Evolutionary conservation across 2,329 filamentous ascomycete genomes (phyloP), one percentile per base, ranked within the genome.

Genomic region (Talaromyces funiculosus): DNA sequence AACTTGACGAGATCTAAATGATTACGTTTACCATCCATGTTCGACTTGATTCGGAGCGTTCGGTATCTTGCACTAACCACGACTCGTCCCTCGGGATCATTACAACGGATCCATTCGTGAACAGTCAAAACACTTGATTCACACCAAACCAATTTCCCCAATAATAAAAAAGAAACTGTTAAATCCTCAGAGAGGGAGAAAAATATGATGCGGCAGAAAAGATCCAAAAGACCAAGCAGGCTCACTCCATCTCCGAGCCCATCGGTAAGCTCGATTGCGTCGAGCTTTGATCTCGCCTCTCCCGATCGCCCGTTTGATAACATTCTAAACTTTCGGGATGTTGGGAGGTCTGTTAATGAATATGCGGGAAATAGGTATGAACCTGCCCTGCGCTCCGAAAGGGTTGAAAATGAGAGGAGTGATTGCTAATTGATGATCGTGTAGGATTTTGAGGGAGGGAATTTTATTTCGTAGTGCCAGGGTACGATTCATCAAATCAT

Each of bases 321-420:
- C 57, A 80, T 92, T 55, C 76, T 87, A 67, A 93, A 93, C 72
- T 90, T 92, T 70, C 85, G 90, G 61, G 90, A 93, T 78, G 86
- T 92, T 45, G 89, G 86, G 42, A 77, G 80, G 64, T 86, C 84
- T 0, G 79, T 90, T 66, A 92, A 92, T 67, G 69, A 75, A 26
- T 82, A 82, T 63, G 72, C 84, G 4, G 81, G 81, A 24, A 76
- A 77, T 64, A 82, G 79, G 86, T 86, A 77, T 66, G 76, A 22
- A 42, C 63, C 10, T 31, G 31, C 49, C 2, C 26, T 9, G 20
- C 12, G 9, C 6, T 16, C n/a, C 10, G 12, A 14, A 40, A 38
- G 26, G 3, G 40, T 3, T 12, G n/a, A n/a, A n/a, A n/a, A 10
- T 22, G 29, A 14, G 18, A 20, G 4, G 18, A 42, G 12, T 1